Evolutionary conservation across 202 grass and related monocot genomes (phyloP).

Genomic region (Saccharum hybrid): DNA sequence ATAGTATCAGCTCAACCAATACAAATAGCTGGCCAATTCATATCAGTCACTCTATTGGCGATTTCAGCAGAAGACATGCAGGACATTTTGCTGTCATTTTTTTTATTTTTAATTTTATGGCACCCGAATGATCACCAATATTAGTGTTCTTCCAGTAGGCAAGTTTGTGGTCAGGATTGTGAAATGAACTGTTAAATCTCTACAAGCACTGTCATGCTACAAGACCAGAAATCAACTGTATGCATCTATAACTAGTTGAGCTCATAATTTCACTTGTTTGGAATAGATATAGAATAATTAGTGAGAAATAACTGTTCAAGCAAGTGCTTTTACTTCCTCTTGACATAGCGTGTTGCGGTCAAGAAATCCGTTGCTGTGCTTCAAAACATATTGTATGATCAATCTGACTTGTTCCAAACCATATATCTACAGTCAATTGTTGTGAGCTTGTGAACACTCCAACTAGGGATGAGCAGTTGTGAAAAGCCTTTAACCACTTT

Average conservation of each 20-base stretch:
- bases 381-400: neutral
- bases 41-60: neutral
- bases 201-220: conserved; percentile 5
- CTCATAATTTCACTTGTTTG: neutral
- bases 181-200: conserved; percentile 4
- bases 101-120: neutral
- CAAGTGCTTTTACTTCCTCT: neutral
- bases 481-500: neutral
- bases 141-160: neutral
- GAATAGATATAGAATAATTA: neutral
- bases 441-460: neutral
- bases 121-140: neutral
- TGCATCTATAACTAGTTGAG: neutral
- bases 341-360: too few species aligned
- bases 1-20: neutral
- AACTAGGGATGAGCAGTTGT: neutral
- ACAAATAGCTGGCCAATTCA: neutral
- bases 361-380: neutral
- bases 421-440: neutral
- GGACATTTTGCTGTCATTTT: conserved; percentile 8
- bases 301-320: neutral
- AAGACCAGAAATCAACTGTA: conserved; percentile 2
- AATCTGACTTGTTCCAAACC: neutral
- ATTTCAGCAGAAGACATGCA: neutral
- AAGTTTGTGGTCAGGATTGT: neutral